These are phyloP conservation scores for Malus sieversii DNA, from an alignment of 306 rosid genomes.

Conservation along the genomic window DNA sequence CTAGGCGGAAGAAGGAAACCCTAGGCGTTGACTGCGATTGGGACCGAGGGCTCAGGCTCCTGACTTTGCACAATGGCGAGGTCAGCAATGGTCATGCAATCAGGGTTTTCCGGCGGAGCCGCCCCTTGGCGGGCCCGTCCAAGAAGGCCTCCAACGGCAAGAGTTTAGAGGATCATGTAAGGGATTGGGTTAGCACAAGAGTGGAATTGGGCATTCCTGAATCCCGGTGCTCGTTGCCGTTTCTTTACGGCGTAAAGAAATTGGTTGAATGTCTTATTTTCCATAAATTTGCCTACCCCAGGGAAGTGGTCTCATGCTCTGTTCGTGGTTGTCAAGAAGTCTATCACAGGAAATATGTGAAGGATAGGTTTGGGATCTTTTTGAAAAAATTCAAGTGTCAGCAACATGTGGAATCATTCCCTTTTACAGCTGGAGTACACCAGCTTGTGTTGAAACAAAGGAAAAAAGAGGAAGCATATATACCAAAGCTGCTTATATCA, in stretches of 20 bases:
- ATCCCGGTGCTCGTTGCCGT: conserved; percentile 46
- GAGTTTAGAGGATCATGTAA: conserved; percentile 45
- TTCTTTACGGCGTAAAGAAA: conserved; percentile 51
- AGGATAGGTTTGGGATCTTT: conserved; percentile 34
- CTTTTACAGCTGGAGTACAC: too few species aligned
- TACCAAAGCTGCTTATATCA: too few species aligned
- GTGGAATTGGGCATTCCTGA: conserved; percentile 27
- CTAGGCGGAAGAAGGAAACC: background rate
- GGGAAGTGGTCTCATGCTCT: conserved; percentile 50
- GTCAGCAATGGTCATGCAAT: conserved; percentile 18
- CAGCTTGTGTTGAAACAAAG: too few species aligned
- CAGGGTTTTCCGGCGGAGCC: conserved; percentile 38
- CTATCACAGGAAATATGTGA: conserved; percentile 56
- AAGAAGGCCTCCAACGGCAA: conserved; percentile 29
- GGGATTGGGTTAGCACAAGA: conserved; percentile 32
- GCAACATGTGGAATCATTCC: conserved; percentile 43
- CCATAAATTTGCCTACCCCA: conserved; percentile 36
- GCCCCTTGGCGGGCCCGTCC: conserved; percentile 24
- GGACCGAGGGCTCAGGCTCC: conserved; percentile 8
- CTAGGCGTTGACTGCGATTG: conserved; percentile 9
- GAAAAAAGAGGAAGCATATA: too few species aligned
- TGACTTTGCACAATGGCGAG: conserved; percentile 5
- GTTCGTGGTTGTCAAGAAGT: conserved; percentile 55
- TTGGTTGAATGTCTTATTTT: conserved; percentile 54
- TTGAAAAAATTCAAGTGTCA: conserved; percentile 76